A percentile compares a stretch with the other conserved stretches of the same genome.
Conservation (phyloP, 2,329 filamentous ascomycete genomes). For the Nemania sp. region DNA sequence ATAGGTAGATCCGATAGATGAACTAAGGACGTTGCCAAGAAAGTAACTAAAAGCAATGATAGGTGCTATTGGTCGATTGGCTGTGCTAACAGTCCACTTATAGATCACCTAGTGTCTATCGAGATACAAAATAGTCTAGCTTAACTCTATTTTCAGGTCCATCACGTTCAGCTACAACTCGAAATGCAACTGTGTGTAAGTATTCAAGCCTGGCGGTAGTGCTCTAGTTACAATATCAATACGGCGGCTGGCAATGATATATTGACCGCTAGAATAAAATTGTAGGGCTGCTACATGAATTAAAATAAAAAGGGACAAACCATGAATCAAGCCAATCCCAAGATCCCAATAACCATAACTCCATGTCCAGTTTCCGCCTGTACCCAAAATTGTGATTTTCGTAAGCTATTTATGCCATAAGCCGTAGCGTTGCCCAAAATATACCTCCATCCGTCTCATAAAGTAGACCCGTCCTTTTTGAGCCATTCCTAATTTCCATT, state of each 20-base stretch:
- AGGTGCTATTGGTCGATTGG: too few relatives aligned
- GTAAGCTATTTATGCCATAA: slow-evolving; percentile 9
- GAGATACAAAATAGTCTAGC: not conserved
- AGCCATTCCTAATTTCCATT: not conserved
- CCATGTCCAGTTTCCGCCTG: not conserved
- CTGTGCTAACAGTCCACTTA: too few relatives aligned
- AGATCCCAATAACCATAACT: not conserved
- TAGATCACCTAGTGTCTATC: not conserved
- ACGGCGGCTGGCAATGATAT: too few relatives aligned
- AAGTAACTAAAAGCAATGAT: not conserved
- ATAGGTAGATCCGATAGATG: too few relatives aligned
- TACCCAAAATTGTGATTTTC: not conserved
- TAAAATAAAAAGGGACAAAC: too few relatives aligned
- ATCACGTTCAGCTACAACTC: not conserved
- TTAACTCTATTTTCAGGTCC: not conserved
- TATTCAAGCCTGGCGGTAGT: too few relatives aligned
- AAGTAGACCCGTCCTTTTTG: slow-evolving; percentile 11
- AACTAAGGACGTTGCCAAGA: not conserved
- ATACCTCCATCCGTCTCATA: not conserved
- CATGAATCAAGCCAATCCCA: not conserved
- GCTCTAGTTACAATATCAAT: too few relatives aligned
- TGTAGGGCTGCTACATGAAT: not conserved
- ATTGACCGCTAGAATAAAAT: not conserved
- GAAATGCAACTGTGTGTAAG: not conserved
- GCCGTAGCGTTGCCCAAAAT: not conserved